Evolutionary conservation across 192 early-diverging fungal species (phyloP).

Genomic region (Globomyces pollinis-pini): DNA sequence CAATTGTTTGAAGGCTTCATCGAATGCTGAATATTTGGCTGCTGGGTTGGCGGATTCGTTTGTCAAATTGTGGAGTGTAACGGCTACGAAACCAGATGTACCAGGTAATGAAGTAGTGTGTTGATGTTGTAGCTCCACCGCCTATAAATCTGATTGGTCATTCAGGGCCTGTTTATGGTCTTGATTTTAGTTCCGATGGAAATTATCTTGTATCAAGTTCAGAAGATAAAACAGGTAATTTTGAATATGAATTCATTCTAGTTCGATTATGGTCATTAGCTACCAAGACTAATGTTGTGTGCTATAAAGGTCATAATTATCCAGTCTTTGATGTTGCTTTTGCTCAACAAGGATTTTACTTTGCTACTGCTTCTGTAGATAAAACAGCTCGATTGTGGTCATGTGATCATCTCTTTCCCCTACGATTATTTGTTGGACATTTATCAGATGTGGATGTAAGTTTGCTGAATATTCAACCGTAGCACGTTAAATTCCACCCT

Average conservation of each 20-base stretch:
- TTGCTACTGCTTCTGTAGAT: conserved; percentile 94
- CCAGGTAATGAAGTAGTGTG: neutral
- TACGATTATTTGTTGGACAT: conserved; percentile 97
- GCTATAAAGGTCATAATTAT: conserved; percentile 93
- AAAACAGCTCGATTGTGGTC: conserved; percentile 93
- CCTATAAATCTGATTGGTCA: conserved; percentile 73
- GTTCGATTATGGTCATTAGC: conserved; percentile 94
- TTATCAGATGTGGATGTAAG: conserved; percentile 91
- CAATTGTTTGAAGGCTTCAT: conserved; percentile 74
- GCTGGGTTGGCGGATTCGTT: conserved; percentile 94
- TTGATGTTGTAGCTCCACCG: conserved; percentile 6
- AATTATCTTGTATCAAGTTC: conserved; percentile 82
- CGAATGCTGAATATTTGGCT: conserved; percentile 74
- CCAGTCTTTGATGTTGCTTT: conserved; percentile 96
- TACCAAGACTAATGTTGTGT: conserved; percentile 84
- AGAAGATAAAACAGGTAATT: conserved; percentile 78
- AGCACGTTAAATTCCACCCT: conserved; percentile 91
- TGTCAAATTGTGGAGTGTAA: conserved; percentile 88
- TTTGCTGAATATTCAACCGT: conserved; percentile 48
- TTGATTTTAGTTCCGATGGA: conserved; percentile 78
- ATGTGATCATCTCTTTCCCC: conserved; percentile 89
- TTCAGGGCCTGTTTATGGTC: conserved; percentile 81
- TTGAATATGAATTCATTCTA: conserved; percentile 18
- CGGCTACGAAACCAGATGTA: conserved; percentile 22
- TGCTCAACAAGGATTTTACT: conserved; percentile 86